These are phyloP conservation scores for Musa beccarii DNA, from an alignment of 176 grass and related monocot genomes.

Conservation along the genomic window DNA sequence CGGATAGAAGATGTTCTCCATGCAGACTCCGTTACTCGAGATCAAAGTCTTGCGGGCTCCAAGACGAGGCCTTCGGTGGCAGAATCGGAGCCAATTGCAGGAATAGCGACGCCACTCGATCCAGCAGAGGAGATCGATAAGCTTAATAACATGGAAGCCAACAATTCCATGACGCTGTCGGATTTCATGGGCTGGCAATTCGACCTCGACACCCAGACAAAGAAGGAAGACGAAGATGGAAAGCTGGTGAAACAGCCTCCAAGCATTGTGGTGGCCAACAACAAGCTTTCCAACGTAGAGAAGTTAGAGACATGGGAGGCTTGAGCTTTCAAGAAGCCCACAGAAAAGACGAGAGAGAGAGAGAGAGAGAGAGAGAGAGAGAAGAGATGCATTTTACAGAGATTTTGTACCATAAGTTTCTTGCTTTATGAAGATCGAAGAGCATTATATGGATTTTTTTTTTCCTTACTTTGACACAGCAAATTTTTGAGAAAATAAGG, in stretches of 20 bases:
- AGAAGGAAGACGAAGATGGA: slow-evolving; percentile 38
- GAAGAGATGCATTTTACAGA: not conserved
- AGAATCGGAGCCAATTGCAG: not conserved
- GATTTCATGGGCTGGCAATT: slow-evolving; percentile 72
- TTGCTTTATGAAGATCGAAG: not conserved
- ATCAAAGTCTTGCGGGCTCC: slow-evolving; percentile 33
- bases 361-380: not conserved
- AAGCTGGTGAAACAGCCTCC: slow-evolving; percentile 56
- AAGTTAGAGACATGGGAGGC: slow-evolving; percentile 56
- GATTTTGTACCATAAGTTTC: not conserved
- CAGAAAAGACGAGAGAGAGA: not conserved
- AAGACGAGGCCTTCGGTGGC: not conserved
- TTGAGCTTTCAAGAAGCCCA: slow-evolving; percentile 1
- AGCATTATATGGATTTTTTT: not conserved
- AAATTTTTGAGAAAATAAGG: not conserved
- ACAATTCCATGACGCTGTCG: slow-evolving; percentile 45
- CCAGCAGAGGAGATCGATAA: slow-evolving; percentile 17
- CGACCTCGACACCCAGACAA: slow-evolving; percentile 28
- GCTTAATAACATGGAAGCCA: slow-evolving; percentile 16
- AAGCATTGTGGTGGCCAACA: slow-evolving; percentile 39
- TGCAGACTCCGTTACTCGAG: slow-evolving; percentile 42
- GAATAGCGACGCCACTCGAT: not conserved
- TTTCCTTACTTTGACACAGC: not conserved
- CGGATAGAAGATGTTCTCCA: slow-evolving; percentile 75
- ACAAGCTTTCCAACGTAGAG: slow-evolving; percentile 52